Evolutionary conservation across 257 asterid species (phyloP).

Genomic region (Salvia rosmarinus): DNA sequence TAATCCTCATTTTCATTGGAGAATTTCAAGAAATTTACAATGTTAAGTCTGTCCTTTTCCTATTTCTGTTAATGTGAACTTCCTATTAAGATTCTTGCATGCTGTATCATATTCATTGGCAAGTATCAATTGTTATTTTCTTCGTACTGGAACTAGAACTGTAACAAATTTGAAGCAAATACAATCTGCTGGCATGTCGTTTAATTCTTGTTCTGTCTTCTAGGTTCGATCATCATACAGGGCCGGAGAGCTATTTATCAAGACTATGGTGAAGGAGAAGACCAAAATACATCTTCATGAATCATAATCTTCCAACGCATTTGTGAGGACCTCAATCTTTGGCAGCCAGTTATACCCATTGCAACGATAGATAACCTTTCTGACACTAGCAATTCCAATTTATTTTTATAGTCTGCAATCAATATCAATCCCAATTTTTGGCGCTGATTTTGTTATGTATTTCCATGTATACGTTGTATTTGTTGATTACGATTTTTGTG

Average conservation of each 20-base stretch:
- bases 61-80: not conserved
- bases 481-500: not conserved
- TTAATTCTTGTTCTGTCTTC: conserved; percentile 25
- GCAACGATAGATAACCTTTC: not conserved
- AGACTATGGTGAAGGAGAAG: conserved; percentile 84
- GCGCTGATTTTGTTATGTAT: not conserved
- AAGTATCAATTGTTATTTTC: not conserved
- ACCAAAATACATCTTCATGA: conserved; percentile 36
- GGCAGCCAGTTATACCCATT: conserved; percentile 6
- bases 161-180: not conserved
- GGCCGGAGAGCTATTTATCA: conserved; percentile 95
- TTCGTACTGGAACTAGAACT: not conserved
- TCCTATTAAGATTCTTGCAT: not conserved
- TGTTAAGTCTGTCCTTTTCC: too few relatives aligned
- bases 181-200: not conserved
- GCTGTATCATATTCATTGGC: not conserved
- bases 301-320: conserved; percentile 8
- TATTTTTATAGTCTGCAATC: not conserved
- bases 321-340: not conserved
- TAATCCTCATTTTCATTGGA: not conserved
- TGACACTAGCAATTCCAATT: not conserved
- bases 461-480: not conserved
- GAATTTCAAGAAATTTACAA: too few relatives aligned
- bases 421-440: conserved; percentile 6
- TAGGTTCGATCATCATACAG: conserved; percentile 97